Evolutionary conservation across 495 filamentous ascomycete genomes (phyloP), one percentile per base, ranked within the genome.

Genomic region (Penicillium dipodomyicola): DNA sequence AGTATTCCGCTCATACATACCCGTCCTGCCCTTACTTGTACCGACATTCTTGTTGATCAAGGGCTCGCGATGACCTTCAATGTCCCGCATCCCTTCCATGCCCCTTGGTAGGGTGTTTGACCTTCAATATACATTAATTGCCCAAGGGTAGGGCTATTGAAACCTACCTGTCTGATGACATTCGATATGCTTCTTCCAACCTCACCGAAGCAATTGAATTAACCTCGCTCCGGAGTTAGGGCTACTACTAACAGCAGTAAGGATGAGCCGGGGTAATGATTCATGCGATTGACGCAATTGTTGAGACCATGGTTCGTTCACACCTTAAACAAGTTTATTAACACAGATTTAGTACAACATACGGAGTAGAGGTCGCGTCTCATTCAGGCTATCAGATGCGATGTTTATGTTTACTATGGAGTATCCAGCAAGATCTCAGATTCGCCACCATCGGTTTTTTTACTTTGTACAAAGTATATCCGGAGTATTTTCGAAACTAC

Each of bases 1-100:
- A 52, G n/a, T 48, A 19, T 27, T 50, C 30, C 30, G 37, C 48
- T 51, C 61, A 64, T 62, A 58, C 53, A 64, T 64, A 59, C 53
- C 46, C 49, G 43, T 59, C 49, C 27, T 59, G 40, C 64, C 66
- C 65, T 68, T 68, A 64, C 65, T 61, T 65, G 57, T 57, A 69
- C 66, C 42, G 32, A 32, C 52, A 54, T 69, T 65, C 56, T 43
- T 25, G 56, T 56, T 58, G 58, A 69, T 69, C 64, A 63, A 69
- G 66, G 66, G 64, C 52, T 57, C 52, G 59, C 61, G 60, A 66
- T 61, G 63, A 52, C 58, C 42, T 55, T 60, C 63, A 65, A 67
- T 68, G 63, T 65, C 65, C 63, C 63, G 65, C 58, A 68, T 68
- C 65, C 65, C 65, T 65, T 65, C 35, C 56, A 55, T 53, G 37